Evolutionary conservation across 2,329 filamentous ascomycete genomes (phyloP), one percentile per base, ranked within the genome.

Genomic region (Rutstroemia sp.): DNA sequence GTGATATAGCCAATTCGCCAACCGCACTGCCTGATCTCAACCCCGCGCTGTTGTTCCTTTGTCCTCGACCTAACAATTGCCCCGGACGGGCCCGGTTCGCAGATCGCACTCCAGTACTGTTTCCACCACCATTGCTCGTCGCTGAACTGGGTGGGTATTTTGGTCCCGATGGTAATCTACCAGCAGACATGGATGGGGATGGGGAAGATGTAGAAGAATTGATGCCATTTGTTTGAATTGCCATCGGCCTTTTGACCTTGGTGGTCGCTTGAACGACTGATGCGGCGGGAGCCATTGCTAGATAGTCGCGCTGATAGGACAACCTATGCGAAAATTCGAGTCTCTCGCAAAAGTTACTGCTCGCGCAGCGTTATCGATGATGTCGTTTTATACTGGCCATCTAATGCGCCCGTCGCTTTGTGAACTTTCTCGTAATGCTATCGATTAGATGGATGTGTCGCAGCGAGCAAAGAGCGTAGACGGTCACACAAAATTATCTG

Each of bases 211-310:
- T 78, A 1, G 80, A 78, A 23, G 81, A 72, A 61, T 68, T 64
- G 49, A 68, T 66, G 57, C 68, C 68, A 62, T 69, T 69, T 44
- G 67, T 69, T 56, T 68, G 67, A 34, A 87, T 81, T 46, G 83
- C 83, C 52, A 80, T 75, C 59, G 83, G 84, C 38, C 86, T 84
- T 73, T 89, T 90, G 61, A 82, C 78, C 73, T 89, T 90, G 25
- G 62, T 59, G 27, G 64, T 57, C 54, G 65, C 61, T 60, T 67
- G 67, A 16, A 55, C 57, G 52, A 60, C 58, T 17, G 65, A 63
- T 42, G 63, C 61, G 8, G 63, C 65, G 27, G 67, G 67, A 17
- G 67, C 67, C 67, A 69, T 69, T 46, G 10, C n/a, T 19, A 38
- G 25, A 3, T 19, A 21, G 8, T 14, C 21, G 41, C 38, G 16